Evolutionary conservation across 495 filamentous ascomycete genomes (phyloP), one percentile per base, ranked within the genome.

Genomic region (Hypoxylon trugodes): DNA sequence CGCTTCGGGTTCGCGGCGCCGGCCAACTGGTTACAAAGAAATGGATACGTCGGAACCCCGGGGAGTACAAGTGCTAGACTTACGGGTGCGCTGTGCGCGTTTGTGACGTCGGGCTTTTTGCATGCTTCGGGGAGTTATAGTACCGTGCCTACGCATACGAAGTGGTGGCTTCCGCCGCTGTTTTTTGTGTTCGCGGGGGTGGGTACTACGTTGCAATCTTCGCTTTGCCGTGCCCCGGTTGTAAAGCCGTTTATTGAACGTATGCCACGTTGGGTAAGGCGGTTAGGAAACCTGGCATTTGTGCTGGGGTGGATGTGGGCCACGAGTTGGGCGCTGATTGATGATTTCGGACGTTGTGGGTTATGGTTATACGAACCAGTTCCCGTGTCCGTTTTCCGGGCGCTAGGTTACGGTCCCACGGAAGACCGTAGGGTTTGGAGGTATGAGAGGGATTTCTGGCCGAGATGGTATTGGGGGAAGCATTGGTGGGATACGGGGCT

Each of bases 321-420:
- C n/a, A 88, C 88, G 0, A 78, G 77, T 2, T 65, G 69, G 64
- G 58, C 71, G 25, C 63, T 86, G 1, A 71, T 87, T 6, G 85
- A 90, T 72, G 90, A 93, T 49, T 85, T 91, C 66, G 74, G 81
- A 0, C 73, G 77, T 9, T 81, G 81, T 0, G 88, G 84, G 0
- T 32, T 91, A 6, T 92, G 86, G 85, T 54, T 90, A 13, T 84
- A 80, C 59, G 88, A 91, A 73, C 89, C 88, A 0, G 72, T 92
- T n/a, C 90, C 90, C 0, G 15, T 90, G 1, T 90, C 88, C 64
- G 68, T 75, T 2, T 40, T 87, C 8, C 74, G 88, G 33, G 79
- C 77, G 7, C 32, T 89, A 7, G 85, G 84, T 0, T 68, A 81
- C 8, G 84, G 80, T 2, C 59, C 61, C 6, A 41, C 76, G 30